phyloP scores from a whole-genome alignment of 768 basidiomycete genomes.

The Ramaria sp. region DNA sequence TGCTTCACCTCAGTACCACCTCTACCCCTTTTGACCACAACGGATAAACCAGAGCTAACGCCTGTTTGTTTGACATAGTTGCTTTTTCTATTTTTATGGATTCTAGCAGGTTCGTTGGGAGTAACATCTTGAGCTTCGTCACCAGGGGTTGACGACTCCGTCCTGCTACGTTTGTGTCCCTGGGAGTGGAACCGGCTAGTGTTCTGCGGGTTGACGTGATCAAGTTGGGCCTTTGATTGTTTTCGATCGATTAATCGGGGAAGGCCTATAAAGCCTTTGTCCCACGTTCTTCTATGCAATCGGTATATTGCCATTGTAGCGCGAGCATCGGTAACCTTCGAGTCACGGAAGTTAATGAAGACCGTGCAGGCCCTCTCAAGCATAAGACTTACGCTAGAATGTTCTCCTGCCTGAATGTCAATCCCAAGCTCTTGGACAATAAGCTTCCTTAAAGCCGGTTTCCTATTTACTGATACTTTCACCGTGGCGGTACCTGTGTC shows the following conservation, averaged over 20 bases:
- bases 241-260: constrained; percentile 7
- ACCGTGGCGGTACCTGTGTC: neutral
- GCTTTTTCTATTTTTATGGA: neutral
- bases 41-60: constrained; percentile 53
- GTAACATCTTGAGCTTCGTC: neutral
- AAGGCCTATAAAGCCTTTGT: constrained; percentile 36
- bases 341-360: neutral
- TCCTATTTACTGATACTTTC: constrained; percentile 36
- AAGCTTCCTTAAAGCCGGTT: constrained; percentile 69
- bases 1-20: neutral
- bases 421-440: constrained; percentile 70
- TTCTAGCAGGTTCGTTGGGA: neutral
- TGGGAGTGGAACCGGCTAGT: constrained; percentile 7
- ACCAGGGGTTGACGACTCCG: constrained; percentile 8
- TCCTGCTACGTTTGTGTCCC: constrained; percentile 10
- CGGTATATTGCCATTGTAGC: constrained; percentile 94
- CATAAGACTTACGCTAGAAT: constrained; percentile 63
- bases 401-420: constrained; percentile 80
- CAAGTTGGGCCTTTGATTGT: constrained; percentile 9
- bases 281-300: constrained; percentile 75
- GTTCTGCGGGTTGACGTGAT: neutral
- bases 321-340: constrained; percentile 81
- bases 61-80: constrained; percentile 32
- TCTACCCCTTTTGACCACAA: constrained; percentile 28
- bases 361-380: neutral